A percentile compares a stretch with the other conserved stretches of the same genome.
These are phyloP conservation scores for Didymella lethalis DNA, from an alignment of 2,329 filamentous ascomycete genomes.

Conservation along the genomic window DNA sequence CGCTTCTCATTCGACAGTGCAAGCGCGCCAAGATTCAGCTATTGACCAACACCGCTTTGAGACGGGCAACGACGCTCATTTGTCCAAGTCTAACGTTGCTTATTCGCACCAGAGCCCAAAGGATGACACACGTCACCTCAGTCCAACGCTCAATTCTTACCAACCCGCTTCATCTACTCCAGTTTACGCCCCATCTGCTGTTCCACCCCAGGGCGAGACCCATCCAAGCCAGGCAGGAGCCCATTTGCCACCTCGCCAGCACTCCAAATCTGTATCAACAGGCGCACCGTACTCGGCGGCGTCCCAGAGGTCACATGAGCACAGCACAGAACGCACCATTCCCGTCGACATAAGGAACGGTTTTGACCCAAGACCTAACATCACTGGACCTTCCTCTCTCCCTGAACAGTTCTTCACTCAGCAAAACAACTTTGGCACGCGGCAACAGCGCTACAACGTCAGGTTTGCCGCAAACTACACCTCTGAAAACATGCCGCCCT, in stretches of 20 bases:
- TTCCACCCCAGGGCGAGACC: conserved; percentile 12
- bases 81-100: conserved; percentile 24
- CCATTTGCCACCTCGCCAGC: conserved; percentile 9
- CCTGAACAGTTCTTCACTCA: conserved; percentile 19
- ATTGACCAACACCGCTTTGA: conserved; percentile 30
- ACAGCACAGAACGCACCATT: conserved; percentile 14
- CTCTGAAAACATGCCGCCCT: conserved; percentile 30
- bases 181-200: conserved; percentile 13
- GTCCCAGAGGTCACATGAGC: conserved; percentile 26
- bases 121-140: conserved; percentile 7
- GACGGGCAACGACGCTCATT: conserved; percentile 25
- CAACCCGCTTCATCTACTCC: conserved; percentile 19
- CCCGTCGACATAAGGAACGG: conserved; percentile 12
- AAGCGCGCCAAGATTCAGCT: conserved; percentile 35
- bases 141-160: conserved; percentile 13
- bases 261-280: conserved; percentile 19
- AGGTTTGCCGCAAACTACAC: conserved; percentile 35
- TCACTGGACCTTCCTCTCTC: conserved; percentile 16
- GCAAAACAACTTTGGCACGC: conserved; percentile 23
- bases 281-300: conserved; percentile 4
- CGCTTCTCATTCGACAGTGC: conserved; percentile 17
- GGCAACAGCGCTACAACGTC: conserved; percentile 39
- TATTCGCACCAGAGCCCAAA: conserved; percentile 26
- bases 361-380: conserved; percentile 18
- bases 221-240: conserved; percentile 13